Base-by-base conservation (phyloP, 208 protist species). In the Angomonas ambiguus region DNA sequence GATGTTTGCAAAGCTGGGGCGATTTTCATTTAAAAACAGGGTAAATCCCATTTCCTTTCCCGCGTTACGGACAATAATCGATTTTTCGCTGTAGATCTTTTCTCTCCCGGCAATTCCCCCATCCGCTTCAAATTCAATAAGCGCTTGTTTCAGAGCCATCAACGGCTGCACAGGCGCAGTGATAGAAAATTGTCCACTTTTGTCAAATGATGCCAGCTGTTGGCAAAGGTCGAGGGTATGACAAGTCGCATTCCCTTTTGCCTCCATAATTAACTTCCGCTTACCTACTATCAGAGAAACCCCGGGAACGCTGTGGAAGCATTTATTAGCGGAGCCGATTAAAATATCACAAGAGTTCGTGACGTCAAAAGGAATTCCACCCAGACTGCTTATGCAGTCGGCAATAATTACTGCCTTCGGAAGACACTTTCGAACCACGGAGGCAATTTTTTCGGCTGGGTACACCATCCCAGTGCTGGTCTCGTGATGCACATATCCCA, bases 401-500 rank as follows among this genome's bases (percentile, higher is more conserved):
- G 88, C 79, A 33, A 96, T 84, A 55, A 93, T 88, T n/a, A 68
- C 67, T 5, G 86, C 87, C 5, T 77, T 69, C 8, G 85, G 84
- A 16, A 79, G 33, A 32, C 69, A 10, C 59, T 79, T 61, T 27
- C 67, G 78, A 33, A 94, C 83, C 22, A 79, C 70, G 5, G 49
- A 62, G 33, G 70, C 76, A 51, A 97, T 85, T 53, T 74, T 33
- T 41, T 83, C 76, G 8, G 83, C 83, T 20, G 88, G 88, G 67
- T 97, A 95, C 13, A 97, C 74, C 77, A 97, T 87, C 24, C 92
- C 92, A 35, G 83, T 93, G 70, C 85, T 95, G 0, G 92, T 95
- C 65, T 97, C 92, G 72, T 91, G 84, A 66, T 94, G 89, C 13
- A 97, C 88, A 30, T 85, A 82, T 3, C 82, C 85, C 27, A 97